Base-by-base conservation (phyloP, 2,329 filamentous ascomycete genomes). In the Ophiostoma novo-ulmi region DNA sequence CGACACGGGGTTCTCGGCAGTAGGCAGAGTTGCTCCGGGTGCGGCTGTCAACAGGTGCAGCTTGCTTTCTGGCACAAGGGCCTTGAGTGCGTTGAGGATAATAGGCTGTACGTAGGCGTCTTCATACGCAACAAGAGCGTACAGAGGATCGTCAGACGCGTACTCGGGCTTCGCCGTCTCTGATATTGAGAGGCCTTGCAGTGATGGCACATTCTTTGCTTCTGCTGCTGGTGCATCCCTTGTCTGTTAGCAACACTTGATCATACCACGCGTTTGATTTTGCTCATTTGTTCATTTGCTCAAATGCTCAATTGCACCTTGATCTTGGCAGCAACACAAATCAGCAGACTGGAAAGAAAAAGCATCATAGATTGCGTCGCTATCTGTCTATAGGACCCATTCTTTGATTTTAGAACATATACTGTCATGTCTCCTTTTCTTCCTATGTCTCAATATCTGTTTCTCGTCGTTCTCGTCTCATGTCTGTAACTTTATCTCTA, bases 71-170 rank as follows among this genome's bases (percentile, higher is more conserved):
- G 89, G 86, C 7, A 95, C 82, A 35, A 87, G 81, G 4, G 85
- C 82, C 68, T 87, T 78, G 31, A 98, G 81, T n/a, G 93, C 91
- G 26, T 86, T 82, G 66, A 93, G 79, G 72, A 98, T 89, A 55
- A 98, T 85, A 1, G 92, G 92, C 77, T 97, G 92, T 10, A 98
- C 92, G 78, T 98, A 99, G 64, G 84, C 78, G 78, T 97, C 93
- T 76, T 93, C 92, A 79, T 97, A 97, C 77, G 93, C 85, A 76
- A 97, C 83, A 68, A 94, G 79, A 68, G 91, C 92, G 80, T 92
- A 89, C 74, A 93, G 79, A 58, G 81, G 79, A 70, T 80, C 68
- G 41, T 76, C 75, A 1, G 48, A 61, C 26, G 70, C 38, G 26
- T 22, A 35, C 17, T 36, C 20, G 17, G 22, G 26, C 22, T 26